Base-by-base conservation (phyloP, 352 stramenopile genomes). In the Globisporangium cylindrosporum region DNA sequence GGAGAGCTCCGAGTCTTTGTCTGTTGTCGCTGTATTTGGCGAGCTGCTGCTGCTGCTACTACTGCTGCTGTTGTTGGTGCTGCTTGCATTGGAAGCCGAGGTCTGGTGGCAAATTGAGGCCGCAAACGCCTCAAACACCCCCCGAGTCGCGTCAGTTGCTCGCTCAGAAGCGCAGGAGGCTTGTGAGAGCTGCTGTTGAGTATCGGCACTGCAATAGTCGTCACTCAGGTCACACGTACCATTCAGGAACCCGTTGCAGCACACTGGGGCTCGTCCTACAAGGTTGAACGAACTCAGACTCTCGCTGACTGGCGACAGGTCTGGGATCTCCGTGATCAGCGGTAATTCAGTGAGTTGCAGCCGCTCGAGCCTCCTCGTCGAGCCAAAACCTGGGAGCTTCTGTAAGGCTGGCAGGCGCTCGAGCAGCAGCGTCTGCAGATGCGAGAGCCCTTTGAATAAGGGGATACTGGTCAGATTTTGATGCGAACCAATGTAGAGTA, bases 241-340 rank as follows among this genome's bases (percentile, higher is more conserved):
- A 3, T 49, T 51, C 0, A 76, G 29, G 27, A 80, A 81, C 2
- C 74, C 72, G 29, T 81, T 78, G 74, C 76, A 83, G 53, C 74
- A 83, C 41, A 70, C 58, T 14, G 62, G 62, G 8, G 53, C 57
- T 22, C 59, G 32, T 0, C 2, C 69, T 14, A 41, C 38, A 46
- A 56, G 66, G 12, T 24, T 62, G 12, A 80, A 75, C 6, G 64
- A 29, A 1, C 53, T 53, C 8, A 82, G 62, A 7, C 70, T 48
- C 20, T 34, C 60, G 8, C 43, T 32, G 1, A 80, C 38, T 0
- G 41, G 34, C 3, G 69, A 34, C 43, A 80, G 12, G 27, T 80
- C 73, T 0, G 73, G 73, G 4, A 80, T 24, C 10, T 22, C 15
- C 10, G 60, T 48, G 3, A 79, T 25, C 8, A 36, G 25, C 20